phyloP scores from a whole-genome alignment of 2,329 filamentous ascomycete species.

The Tolypocladium guangdongense region DNA sequence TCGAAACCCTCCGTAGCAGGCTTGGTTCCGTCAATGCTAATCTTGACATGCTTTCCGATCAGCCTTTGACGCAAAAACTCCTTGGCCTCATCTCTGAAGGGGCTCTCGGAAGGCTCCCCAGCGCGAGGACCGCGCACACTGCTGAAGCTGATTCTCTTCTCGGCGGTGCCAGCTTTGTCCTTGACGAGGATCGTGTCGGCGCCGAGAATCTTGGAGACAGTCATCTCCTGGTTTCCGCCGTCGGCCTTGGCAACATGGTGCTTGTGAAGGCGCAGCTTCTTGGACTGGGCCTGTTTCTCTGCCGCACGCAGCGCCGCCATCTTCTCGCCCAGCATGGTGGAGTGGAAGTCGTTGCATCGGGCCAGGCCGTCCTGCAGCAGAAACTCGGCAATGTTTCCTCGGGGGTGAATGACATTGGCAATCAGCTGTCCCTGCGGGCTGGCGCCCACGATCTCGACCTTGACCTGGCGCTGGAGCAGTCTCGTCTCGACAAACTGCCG shows the following conservation, averaged over 20 bases:
- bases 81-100: slow-evolving; percentile 88
- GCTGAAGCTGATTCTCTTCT: slow-evolving; percentile 86
- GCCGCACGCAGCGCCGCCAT: slow-evolving; percentile 81
- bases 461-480: slow-evolving; percentile 75
- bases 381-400: slow-evolving; percentile 87
- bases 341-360: slow-evolving; percentile 91
- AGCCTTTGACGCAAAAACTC: slow-evolving; percentile 88
- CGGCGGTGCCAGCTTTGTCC: slow-evolving; percentile 65
- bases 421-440: slow-evolving; percentile 90
- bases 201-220: slow-evolving; percentile 74
- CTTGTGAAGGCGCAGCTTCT: slow-evolving; percentile 70
- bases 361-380: slow-evolving; percentile 82
- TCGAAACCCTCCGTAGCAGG: slow-evolving; percentile 85
- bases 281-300: slow-evolving; percentile 73
- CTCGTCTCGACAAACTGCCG: slow-evolving; percentile 78
- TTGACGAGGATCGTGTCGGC: slow-evolving; percentile 83
- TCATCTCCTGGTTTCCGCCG: slow-evolving; percentile 62
- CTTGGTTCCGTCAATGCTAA: slow-evolving; percentile 82
- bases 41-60: slow-evolving; percentile 90
- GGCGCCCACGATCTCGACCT: slow-evolving; percentile 72
- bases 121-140: slow-evolving; percentile 90
- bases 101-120: slow-evolving; percentile 74
- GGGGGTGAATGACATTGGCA: slow-evolving; percentile 74
- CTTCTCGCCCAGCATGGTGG: slow-evolving; percentile 75
- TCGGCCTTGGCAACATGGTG: slow-evolving; percentile 62